A percentile compares a stretch with the other conserved stretches of the same genome.
Evolutionary conservation across 331 rosid species (phyloP).

Genomic region (Malus hybrid): DNA sequence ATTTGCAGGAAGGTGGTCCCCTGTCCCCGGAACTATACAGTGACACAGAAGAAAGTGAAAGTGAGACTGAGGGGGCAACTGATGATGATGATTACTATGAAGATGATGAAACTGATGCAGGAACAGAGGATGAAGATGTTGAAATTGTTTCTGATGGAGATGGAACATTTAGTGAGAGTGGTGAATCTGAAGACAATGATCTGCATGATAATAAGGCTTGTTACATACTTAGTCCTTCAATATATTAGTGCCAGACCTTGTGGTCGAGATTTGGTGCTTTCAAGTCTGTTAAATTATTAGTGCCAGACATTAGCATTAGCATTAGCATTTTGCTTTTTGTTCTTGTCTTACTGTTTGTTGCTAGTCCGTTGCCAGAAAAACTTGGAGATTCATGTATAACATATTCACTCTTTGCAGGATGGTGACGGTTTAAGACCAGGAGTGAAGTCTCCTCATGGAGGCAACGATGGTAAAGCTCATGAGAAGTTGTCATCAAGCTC

Average conservation of each 20-base stretch:
- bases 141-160: conserved; percentile 43
- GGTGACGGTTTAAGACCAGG: conserved; percentile 32
- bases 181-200: conserved; percentile 29
- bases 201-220: conserved; percentile 43
- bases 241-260: neutral
- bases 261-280: neutral
- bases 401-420: conserved; percentile 35
- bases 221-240: neutral
- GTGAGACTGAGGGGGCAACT: conserved; percentile 68
- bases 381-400: neutral
- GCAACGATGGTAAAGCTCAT: conserved; percentile 20
- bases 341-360: neutral
- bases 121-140: conserved; percentile 34
- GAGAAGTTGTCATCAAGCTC: conserved; percentile 26
- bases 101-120: conserved; percentile 53
- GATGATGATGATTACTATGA: conserved; percentile 74
- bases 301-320: neutral
- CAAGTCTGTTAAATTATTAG: neutral
- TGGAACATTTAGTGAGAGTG: conserved; percentile 48
- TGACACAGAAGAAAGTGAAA: conserved; percentile 69
- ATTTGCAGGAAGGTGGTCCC: conserved; percentile 62
- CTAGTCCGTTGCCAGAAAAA: neutral
- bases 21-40: conserved; percentile 60
- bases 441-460: conserved; percentile 33
- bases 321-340: neutral